Evolutionary conservation across 2,329 filamentous ascomycete genomes (phyloP).

Genomic region (Dactylellina sp.): DNA sequence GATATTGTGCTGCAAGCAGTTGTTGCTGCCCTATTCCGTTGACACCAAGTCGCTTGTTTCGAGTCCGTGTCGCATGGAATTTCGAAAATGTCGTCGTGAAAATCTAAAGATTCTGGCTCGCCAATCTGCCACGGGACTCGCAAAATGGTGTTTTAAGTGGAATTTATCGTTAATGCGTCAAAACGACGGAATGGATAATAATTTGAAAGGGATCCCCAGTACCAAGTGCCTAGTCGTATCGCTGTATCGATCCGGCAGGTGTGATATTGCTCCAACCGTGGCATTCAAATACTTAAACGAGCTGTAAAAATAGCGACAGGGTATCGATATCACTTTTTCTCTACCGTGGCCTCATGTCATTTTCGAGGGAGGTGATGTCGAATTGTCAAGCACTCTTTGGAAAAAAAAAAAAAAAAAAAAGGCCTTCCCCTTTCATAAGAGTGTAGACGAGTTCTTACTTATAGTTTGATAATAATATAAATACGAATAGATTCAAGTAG

Average conservation of each 20-base stretch:
- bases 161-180: slow-evolving; percentile 15
- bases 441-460: neutral
- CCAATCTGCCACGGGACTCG: neutral
- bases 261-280: slow-evolving; percentile 49
- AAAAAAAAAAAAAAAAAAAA: too few relatives aligned
- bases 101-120: neutral
- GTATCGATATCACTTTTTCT: slow-evolving; percentile 12
- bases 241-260: slow-evolving; percentile 52
- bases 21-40: slow-evolving; percentile 30
- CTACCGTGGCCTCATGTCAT: slow-evolving; percentile 21
- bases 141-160: neutral
- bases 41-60: slow-evolving; percentile 52
- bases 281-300: slow-evolving; percentile 47
- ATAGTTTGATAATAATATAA: neutral
- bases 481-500: neutral
- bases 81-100: slow-evolving; percentile 6
- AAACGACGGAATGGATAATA: slow-evolving; percentile 14
- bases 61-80: slow-evolving; percentile 31
- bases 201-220: slow-evolving; percentile 6
- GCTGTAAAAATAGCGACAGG: slow-evolving; percentile 37
- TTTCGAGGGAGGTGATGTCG: slow-evolving; percentile 7
- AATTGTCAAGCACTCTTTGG: slow-evolving; percentile 10
- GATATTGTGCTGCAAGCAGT: slow-evolving; percentile 39
- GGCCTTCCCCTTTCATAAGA: neutral
- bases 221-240: slow-evolving; percentile 25